Percentiles rank a stretch among this genome's conserved stretches.
phyloP scores from a whole-genome alignment of 2,329 filamentous ascomycete species.

The Macrophomina phaseolina region DNA sequence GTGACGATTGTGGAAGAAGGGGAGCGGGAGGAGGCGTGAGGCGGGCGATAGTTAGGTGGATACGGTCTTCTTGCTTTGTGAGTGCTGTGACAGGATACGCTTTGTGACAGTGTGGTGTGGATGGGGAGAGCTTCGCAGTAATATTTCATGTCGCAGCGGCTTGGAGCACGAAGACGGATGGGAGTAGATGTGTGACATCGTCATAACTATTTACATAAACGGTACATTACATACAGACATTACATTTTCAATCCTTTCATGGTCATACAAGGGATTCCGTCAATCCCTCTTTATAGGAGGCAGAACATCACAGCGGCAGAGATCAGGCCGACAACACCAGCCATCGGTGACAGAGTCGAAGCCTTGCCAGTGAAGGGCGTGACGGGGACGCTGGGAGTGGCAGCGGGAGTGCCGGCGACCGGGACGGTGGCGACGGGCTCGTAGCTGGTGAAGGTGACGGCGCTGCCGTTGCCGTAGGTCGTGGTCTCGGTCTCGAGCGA shows the following conservation, averaged over 20 bases:
- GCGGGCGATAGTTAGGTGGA: background rate
- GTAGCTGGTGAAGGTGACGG: background rate
- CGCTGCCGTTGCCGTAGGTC: constrained; percentile 14
- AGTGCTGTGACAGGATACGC: no score
- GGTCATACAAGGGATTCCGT: background rate
- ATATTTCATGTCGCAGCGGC: no score
- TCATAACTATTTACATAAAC: constrained; percentile 11
- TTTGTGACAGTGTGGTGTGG: no score
- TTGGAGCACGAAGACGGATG: no score
- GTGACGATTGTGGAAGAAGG: background rate
- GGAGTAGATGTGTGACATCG: background rate
- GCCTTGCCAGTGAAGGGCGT: constrained; percentile 2
- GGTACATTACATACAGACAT: constrained; percentile 16
- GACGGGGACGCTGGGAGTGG: constrained; percentile 1
- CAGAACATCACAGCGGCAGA: background rate
- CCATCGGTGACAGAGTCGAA: background rate
- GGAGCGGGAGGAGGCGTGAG: background rate
- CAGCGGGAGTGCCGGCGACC: background rate
- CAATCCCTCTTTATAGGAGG: background rate
- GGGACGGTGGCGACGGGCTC: constrained; percentile 4
- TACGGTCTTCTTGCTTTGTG: background rate
- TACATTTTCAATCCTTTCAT: constrained; percentile 9
- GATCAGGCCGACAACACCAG: constrained; percentile 4
- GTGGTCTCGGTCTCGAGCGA: background rate
- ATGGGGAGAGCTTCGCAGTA: background rate